Conservation (phyloP, 208 protist species). For the Angomonas desouzai region DNA sequence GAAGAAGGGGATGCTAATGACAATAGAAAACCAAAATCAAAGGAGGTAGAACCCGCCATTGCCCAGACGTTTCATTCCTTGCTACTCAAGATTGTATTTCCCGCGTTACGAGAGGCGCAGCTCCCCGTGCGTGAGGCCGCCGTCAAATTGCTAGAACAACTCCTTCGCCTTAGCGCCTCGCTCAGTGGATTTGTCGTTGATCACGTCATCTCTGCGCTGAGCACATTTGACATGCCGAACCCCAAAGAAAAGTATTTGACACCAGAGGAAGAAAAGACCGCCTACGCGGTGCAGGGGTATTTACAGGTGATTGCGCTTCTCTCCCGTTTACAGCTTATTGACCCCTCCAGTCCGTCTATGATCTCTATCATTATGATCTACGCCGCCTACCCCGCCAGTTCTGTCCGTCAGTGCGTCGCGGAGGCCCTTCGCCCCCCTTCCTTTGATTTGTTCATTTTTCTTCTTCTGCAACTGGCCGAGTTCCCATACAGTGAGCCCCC, state of each 20-base stretch:
- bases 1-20: slow-evolving; percentile 6
- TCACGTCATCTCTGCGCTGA: slow-evolving; percentile 23
- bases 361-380: slow-evolving; percentile 35
- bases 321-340: not conserved
- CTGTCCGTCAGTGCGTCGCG: slow-evolving; percentile 71
- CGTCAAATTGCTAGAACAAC: slow-evolving; percentile 26
- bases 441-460: slow-evolving; percentile 31
- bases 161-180: slow-evolving; percentile 19
- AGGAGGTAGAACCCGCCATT: not conserved
- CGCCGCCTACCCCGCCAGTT: slow-evolving; percentile 58
- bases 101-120: slow-evolving; percentile 43
- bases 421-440: slow-evolving; percentile 52
- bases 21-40: slow-evolving; percentile 1
- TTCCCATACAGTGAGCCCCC: not conserved
- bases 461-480: slow-evolving; percentile 29
- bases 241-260: slow-evolving; percentile 7
- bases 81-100: slow-evolving; percentile 33
- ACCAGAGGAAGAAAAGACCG: slow-evolving; percentile 23
- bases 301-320: slow-evolving; percentile 31
- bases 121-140: slow-evolving; percentile 58
- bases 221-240: slow-evolving; percentile 6
- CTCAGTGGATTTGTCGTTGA: slow-evolving; percentile 26
- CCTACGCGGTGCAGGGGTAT: slow-evolving; percentile 33
- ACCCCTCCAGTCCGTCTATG: slow-evolving; percentile 4
- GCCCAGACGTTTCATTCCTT: slow-evolving; percentile 8